A percentile compares a stretch with the other conserved stretches of the same genome.
Evolutionary conservation across 257 asterid species (phyloP).

Genomic region (Plantago major): DNA sequence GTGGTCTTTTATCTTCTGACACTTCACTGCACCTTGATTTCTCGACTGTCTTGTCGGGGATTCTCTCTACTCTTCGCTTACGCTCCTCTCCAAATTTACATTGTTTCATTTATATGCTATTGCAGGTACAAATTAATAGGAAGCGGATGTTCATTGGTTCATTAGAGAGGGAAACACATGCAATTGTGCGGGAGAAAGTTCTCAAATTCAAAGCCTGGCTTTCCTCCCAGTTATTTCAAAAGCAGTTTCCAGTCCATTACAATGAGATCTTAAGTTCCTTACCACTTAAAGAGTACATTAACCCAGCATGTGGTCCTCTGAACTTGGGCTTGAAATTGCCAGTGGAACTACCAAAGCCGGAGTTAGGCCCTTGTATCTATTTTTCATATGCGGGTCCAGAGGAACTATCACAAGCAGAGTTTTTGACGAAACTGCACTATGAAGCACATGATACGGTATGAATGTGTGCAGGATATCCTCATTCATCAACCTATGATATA

Average conservation of each 20-base stretch:
- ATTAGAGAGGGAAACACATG: slow-evolving; percentile 59
- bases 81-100: too few relatives aligned
- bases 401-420: slow-evolving; percentile 63
- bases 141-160: slow-evolving; percentile 81
- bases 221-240: slow-evolving; percentile 67
- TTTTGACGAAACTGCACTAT: slow-evolving; percentile 62
- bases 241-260: slow-evolving; percentile 77
- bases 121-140: slow-evolving; percentile 76
- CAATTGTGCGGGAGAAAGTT: slow-evolving; percentile 51
- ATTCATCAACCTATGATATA: slow-evolving; percentile 12
- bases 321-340: slow-evolving; percentile 75
- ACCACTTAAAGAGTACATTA: slow-evolving; percentile 82
- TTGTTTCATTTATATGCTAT: slow-evolving; percentile 16
- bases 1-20: slow-evolving; percentile 8
- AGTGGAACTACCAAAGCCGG: slow-evolving; percentile 51
- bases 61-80: too few relatives aligned
- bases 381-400: slow-evolving; percentile 76
- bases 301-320: slow-evolving; percentile 75
- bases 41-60: too few relatives aligned
- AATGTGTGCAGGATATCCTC: slow-evolving; percentile 14
- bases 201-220: slow-evolving; percentile 76
- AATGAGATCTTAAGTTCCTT: slow-evolving; percentile 59
- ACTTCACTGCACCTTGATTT: slow-evolving; percentile 5
- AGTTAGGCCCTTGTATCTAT: slow-evolving; percentile 78
- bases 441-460: slow-evolving; percentile 84